Evolutionary conservation across 164 flowering plant species (phyloP).

Genomic region (Amborella trichopoda): DNA sequence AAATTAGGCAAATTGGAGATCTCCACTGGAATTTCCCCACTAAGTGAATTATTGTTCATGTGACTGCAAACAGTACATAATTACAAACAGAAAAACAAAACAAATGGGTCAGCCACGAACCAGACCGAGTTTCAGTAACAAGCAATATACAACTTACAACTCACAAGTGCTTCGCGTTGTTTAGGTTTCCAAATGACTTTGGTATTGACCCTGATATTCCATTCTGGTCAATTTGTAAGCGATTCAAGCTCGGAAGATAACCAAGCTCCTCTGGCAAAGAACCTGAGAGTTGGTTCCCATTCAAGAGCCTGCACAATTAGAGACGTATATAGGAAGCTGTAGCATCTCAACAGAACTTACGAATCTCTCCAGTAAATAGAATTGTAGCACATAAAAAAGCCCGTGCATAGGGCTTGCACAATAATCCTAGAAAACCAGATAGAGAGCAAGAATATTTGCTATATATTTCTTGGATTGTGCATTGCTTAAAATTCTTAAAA

Average conservation of each 20-base stretch:
- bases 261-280: slow-evolving; percentile 77
- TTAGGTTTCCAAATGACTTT: slow-evolving; percentile 59
- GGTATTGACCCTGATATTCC: slow-evolving; percentile 64
- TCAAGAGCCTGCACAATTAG: slow-evolving; percentile 69
- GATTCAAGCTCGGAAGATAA: slow-evolving; percentile 36
- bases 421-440: too few species aligned
- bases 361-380: too few species aligned
- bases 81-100: slow-evolving; percentile 2
- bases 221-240: slow-evolving; percentile 68
- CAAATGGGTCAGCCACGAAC: too few species aligned
- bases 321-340: too few species aligned
- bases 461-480: too few species aligned
- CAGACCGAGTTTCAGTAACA: not conserved
- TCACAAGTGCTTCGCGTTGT: slow-evolving; percentile 54
- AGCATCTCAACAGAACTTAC: too few species aligned
- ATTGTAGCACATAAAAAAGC: too few species aligned
- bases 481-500: too few species aligned
- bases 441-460: too few species aligned
- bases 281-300: slow-evolving; percentile 68
- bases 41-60: slow-evolving; percentile 77
- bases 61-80: slow-evolving; percentile 39
- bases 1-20: slow-evolving; percentile 39
- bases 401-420: too few species aligned
- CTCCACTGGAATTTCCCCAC: slow-evolving; percentile 72
- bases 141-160: slow-evolving; percentile 12